Evolutionary conservation across 2,329 filamentous ascomycete species (phyloP).

Genomic region (Paracorniculantispora psalliotae): DNA sequence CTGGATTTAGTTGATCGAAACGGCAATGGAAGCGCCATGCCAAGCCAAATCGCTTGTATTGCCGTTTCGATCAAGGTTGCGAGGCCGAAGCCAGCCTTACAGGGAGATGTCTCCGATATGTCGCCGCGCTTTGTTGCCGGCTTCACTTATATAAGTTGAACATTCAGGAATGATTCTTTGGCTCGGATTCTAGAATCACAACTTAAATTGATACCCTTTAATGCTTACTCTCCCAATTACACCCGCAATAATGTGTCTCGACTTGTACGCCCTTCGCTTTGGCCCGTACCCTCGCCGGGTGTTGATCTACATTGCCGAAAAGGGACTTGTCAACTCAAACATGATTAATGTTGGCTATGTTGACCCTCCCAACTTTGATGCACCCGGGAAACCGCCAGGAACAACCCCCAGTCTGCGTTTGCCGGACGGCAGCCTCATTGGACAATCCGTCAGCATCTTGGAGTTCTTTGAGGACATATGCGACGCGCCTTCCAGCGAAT

Average conservation of each 20-base stretch:
- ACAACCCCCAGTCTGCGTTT: slow-evolving; percentile 18
- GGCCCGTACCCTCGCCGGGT: neutral
- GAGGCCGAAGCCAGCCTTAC: neutral
- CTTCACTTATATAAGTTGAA: neutral
- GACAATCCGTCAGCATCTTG: slow-evolving; percentile 21
- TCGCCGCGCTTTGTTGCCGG: neutral
- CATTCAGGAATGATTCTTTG: too few relatives aligned
- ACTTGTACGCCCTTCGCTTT: neutral
- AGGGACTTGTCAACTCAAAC: neutral
- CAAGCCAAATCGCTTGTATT: neutral
- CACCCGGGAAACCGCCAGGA: slow-evolving; percentile 20
- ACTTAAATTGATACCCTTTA: too few relatives aligned
- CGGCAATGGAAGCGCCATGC: too few relatives aligned
- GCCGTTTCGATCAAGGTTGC: neutral
- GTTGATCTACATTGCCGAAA: neutral
- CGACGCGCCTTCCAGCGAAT: slow-evolving; percentile 16
- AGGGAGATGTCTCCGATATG: neutral
- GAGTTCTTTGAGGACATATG: slow-evolving; percentile 23
- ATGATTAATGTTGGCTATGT: neutral
- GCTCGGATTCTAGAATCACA: too few relatives aligned
- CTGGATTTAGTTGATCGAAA: neutral
- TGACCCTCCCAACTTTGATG: neutral
- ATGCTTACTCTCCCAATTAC: too few relatives aligned
- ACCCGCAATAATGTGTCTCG: neutral
- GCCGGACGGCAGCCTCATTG: slow-evolving; percentile 19